Percentiles rank a stretch among this genome's conserved stretches.
Evolutionary conservation across 2,329 filamentous ascomycete genomes (phyloP).

Genomic region (Cladosporium oxysporum): DNA sequence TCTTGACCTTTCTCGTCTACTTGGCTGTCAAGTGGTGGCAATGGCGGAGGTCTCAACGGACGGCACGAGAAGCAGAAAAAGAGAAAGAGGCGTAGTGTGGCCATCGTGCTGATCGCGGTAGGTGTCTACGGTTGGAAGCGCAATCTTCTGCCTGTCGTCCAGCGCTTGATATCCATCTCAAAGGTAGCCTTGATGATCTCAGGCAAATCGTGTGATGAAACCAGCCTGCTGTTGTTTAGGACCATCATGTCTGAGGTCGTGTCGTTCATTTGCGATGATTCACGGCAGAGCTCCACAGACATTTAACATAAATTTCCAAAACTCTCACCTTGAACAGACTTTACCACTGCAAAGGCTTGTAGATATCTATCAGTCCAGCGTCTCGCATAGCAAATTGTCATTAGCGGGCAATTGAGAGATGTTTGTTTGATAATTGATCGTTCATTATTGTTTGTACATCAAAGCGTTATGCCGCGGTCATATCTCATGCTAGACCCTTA

Average conservation of each 20-base stretch:
- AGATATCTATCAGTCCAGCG: too few relatives aligned
- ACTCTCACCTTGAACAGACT: too few relatives aligned
- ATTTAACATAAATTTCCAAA: too few relatives aligned
- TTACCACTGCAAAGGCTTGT: too few relatives aligned
- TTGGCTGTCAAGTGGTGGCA: not conserved
- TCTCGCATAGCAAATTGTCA: too few relatives aligned
- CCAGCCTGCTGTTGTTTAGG: not conserved
- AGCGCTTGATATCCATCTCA: not conserved
- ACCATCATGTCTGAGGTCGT: not conserved
- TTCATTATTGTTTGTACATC: not conserved
- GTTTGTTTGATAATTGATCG: not conserved
- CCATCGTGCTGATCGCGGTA: not conserved
- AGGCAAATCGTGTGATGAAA: not conserved
- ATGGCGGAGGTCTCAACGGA: not conserved
- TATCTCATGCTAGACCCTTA: constrained; percentile 12
- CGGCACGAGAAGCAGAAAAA: not conserved
- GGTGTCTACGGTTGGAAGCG: not conserved
- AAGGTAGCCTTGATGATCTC: not conserved
- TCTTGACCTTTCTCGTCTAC: not conserved
- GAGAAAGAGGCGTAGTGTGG: not conserved
- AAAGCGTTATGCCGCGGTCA: not conserved
- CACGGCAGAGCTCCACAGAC: not conserved
- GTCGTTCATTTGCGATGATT: not conserved
- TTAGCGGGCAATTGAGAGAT: too few relatives aligned
- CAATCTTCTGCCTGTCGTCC: not conserved